Base-by-base conservation (phyloP, 2,329 filamentous ascomycete species). In the Macrophomina phaseolina region DNA sequence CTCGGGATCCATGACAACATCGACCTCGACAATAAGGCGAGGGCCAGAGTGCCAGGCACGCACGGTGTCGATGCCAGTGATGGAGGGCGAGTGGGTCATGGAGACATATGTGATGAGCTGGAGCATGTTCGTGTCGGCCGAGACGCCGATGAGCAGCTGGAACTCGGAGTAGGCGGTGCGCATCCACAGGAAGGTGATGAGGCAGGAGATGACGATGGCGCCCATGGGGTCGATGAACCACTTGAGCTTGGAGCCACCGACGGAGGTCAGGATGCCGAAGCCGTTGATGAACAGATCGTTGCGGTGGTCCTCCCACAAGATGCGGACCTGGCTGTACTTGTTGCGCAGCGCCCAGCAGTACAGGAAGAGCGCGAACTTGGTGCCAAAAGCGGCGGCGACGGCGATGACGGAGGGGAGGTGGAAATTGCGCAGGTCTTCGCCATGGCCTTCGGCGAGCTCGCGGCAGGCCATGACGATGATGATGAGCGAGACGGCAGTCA, bases 211-310 rank as follows among this genome's bases (percentile, higher is more conserved):
- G 18, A 95, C 78, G 72, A 98, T 91, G 73, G 95, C 94, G 51
- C 95, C 95, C 82, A 91, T 89, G 0, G 95, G 93, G 80, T 99
- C 95, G 70, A 99, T 89, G 92, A 93, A 98, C 94, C 94, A 97
- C 68, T 84, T 83, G 28, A 98, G 83, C 82, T 97, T 96, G 70
- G 89, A 89, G 40, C 95, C 95, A 65, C 93, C 92, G n/a, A 97
- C 90, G 2, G 91, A 94, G 1, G 94, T 97, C 65, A 97, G 80
- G 70, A 98, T 89, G 87, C 91, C 93, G 72, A 97, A 93, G 64
- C 93, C 93, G 78, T 98, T 99, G 85, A 99, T 93, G 73, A 97
- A 85, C n/a, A 99, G 84, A 76, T 99, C 95, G 76, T 99, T 99
- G 69, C 95, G 90, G 81, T 99, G 95, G 75, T 98, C 94, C 78